Percentiles rank a stretch among this genome's conserved stretches.
phyloP scores from a whole-genome alignment of 495 filamentous ascomycete species.

The Aspergillus mulundensis region DNA sequence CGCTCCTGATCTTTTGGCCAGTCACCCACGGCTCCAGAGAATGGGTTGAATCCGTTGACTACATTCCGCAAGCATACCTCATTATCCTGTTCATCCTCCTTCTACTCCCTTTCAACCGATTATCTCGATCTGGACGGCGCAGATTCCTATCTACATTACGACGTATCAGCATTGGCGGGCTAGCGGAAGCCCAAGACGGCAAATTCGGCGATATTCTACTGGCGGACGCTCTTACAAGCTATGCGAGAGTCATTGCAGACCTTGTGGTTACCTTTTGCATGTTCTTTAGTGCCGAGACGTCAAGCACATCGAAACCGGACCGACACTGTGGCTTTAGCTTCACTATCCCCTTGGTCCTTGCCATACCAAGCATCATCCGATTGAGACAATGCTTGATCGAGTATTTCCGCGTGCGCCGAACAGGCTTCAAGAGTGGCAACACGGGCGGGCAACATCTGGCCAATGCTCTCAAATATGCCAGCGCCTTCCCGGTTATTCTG shows the following conservation, averaged over 20 bases:
- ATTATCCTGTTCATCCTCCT: constrained; percentile 64
- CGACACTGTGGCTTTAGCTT: constrained; percentile 72
- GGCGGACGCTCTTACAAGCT: constrained; percentile 92
- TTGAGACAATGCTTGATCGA: constrained; percentile 91
- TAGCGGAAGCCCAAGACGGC: constrained; percentile 75
- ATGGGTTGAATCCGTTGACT: constrained; percentile 68
- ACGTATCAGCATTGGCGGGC: constrained; percentile 69
- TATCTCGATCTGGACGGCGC: constrained; percentile 68
- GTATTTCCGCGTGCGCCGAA: constrained; percentile 64
- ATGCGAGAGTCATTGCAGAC: constrained; percentile 86
- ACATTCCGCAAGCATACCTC: constrained; percentile 78
- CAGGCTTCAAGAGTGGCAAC: constrained; percentile 43
- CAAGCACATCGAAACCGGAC: constrained; percentile 75
- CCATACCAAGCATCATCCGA: constrained; percentile 77
- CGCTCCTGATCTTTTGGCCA: constrained; percentile 76
- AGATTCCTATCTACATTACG: constrained; percentile 68
- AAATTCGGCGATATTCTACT: constrained; percentile 93
- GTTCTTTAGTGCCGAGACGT: constrained; percentile 66
- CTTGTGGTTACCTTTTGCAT: constrained; percentile 86
- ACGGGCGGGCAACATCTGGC: constrained; percentile 81
- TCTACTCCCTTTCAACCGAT: constrained; percentile 64
- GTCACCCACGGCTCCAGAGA: constrained; percentile 64
- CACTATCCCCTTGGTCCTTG: constrained; percentile 74
- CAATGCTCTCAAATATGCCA: constrained; percentile 90
- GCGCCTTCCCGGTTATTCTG: constrained; percentile 87